Conservation (phyloP, 805 yeast genomes). For the Candida arabinofermentans region DNA sequence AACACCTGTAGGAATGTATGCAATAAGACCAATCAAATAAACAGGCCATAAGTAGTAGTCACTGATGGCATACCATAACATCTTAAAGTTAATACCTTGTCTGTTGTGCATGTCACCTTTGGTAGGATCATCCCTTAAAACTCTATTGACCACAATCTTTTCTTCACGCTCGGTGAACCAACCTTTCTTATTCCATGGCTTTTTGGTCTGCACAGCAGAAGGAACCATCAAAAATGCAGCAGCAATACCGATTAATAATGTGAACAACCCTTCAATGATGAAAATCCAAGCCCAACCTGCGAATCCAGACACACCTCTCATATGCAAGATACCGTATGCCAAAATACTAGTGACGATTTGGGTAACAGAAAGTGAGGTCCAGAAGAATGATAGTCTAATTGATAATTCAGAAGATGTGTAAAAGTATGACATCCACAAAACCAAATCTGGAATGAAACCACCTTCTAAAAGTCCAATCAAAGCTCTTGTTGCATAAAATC, state of each 20-base stretch:
- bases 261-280: conserved; percentile 57
- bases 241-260: conserved; percentile 47
- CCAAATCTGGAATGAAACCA: conserved; percentile 64
- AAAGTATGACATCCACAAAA: conserved; percentile 63
- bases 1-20: conserved; percentile 35
- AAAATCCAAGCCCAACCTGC: conserved; percentile 68
- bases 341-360: conserved; percentile 40
- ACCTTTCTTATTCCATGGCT: conserved; percentile 25
- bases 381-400: conserved; percentile 54
- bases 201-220: conserved; percentile 30
- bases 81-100: conserved; percentile 42
- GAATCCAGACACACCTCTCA: conserved; percentile 41
- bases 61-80: conserved; percentile 35
- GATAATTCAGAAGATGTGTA: conserved; percentile 58
- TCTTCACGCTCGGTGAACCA: conserved; percentile 53
- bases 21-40: conserved; percentile 42
- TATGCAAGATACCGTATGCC: conserved; percentile 48
- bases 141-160: conserved; percentile 52
- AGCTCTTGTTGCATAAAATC: conserved; percentile 46
- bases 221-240: conserved; percentile 32
- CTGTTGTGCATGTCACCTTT: conserved; percentile 65
- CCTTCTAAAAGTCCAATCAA: conserved; percentile 60
- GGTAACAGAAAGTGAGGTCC: conserved; percentile 50
- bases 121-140: conserved; percentile 59
- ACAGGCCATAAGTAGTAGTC: conserved; percentile 59